phyloP scores from a whole-genome alignment of 129 eudicot genomes.

The Flaveria ramosissima region DNA sequence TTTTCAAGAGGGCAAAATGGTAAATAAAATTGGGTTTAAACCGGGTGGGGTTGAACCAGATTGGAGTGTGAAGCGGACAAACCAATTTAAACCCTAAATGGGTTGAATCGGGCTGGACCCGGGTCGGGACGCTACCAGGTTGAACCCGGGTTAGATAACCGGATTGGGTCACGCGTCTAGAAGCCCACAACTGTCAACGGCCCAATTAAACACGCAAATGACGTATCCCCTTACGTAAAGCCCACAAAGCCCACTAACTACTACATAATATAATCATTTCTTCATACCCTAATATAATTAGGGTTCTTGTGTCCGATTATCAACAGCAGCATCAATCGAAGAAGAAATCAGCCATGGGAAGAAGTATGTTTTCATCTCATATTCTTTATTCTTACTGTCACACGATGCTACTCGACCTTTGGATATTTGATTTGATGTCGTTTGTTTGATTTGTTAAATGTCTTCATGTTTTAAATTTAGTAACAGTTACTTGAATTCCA shows the following conservation, averaged over 20 bases:
- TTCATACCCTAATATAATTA: slow-evolving; percentile 36
- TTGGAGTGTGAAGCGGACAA: too few species aligned
- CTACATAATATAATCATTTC: slow-evolving; percentile 31
- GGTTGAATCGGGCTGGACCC: too few species aligned
- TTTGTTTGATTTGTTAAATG: neutral
- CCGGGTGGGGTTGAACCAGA: too few species aligned
- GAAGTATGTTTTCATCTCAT: slow-evolving; percentile 34
- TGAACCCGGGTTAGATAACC: too few species aligned
- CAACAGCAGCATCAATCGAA: slow-evolving; percentile 24
- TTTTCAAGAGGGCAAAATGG: too few species aligned
- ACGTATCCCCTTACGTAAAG: slow-evolving; percentile 58
- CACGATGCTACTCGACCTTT: neutral
- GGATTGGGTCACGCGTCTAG: slow-evolving; percentile 31
- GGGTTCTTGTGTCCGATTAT: slow-evolving; percentile 22
- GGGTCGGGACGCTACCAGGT: too few species aligned
- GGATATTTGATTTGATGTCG: neutral
- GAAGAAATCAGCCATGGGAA: slow-evolving; percentile 38
- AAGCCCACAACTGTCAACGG: slow-evolving; percentile 25
- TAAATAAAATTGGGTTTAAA: too few species aligned
- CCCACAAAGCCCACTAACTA: slow-evolving; percentile 38
- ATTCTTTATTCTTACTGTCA: neutral
- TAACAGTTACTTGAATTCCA: too few species aligned
- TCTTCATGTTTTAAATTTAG: neutral
- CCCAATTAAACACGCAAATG: slow-evolving; percentile 43
- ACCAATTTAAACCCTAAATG: too few species aligned